Base-by-base conservation (phyloP, 2,329 filamentous ascomycete genomes). In the Epichloe sylvatica region DNA sequence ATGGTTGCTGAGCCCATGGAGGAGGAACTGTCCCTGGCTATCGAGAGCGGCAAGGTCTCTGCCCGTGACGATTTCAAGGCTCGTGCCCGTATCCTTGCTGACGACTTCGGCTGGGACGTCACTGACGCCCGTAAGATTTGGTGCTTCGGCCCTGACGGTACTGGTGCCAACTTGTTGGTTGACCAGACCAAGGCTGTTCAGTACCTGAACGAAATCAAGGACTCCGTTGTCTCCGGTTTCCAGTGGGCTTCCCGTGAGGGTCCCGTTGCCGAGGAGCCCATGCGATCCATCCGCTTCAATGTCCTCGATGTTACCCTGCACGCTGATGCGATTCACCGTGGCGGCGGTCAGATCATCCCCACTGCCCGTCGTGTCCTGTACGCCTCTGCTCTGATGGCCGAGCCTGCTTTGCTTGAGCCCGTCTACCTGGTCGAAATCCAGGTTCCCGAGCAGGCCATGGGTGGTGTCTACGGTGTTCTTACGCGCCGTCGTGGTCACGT, bases 191-290 rank as follows among this genome's bases (percentile, higher is more conserved):
- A 97, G 87, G 92, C 92, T 63, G 92, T 98, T 60, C 92, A 98
- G 80, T 98, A 97, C 84, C 81, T 98, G 67, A 92, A 88, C 78
- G 92, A 98, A 86, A 98, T 98, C 83, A 98, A 98, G 86, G 92
- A 98, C 70, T 97, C 91, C 54, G 84, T 97, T 62, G 90, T 97
- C 67, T 97, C 92, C 62, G 92, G 92, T 83, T 98, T 98, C 89
- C 92, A 98, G 76, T 98, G 92, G 92, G 92, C 92, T 60, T 88
- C 87, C 63, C 85, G 91, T 69, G 92, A 98, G 81, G 92, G 92
- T 78, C 92, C 92, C 65, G 75, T 98, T 68, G 90, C 86, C 62
- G 92, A 98, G 76, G 92, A 98, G 83, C 92, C 92, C 64, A 91
- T 98, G 89, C 87, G 92, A 70, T 84, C 84, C 60, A 73, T 94